These are phyloP conservation scores for Sergeia podlipaevii DNA, from an alignment of 208 protist species.

Conservation along the genomic window DNA sequence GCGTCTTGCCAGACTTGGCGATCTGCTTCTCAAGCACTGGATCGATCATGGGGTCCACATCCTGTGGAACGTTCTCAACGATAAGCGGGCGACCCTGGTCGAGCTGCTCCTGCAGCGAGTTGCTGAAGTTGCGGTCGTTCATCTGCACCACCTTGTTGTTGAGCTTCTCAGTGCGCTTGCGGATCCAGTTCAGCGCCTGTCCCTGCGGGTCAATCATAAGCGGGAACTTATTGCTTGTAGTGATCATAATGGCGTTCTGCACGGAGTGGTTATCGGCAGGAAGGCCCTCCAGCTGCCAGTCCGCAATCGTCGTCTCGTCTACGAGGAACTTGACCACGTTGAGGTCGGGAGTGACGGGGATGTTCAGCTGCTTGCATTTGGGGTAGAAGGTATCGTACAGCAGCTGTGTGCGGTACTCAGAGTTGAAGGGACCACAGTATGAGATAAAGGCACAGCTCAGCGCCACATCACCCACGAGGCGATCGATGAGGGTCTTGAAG, in stretches of 20 bases:
- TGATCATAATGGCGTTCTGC: slow-evolving; percentile 99
- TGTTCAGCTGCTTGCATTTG: slow-evolving; percentile 90
- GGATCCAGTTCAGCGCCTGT: slow-evolving; percentile 97
- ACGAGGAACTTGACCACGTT: slow-evolving; percentile 96
- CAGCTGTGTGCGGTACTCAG: slow-evolving; percentile 94
- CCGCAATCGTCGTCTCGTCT: slow-evolving; percentile 94
- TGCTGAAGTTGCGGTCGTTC: slow-evolving; percentile 92
- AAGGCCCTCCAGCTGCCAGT: slow-evolving; percentile 98
- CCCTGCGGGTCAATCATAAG: slow-evolving; percentile 98
- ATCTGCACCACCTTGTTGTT: slow-evolving; percentile 91
- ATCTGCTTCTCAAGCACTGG: slow-evolving; percentile 97
- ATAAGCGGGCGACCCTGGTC: slow-evolving; percentile 88
- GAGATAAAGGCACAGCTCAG: slow-evolving; percentile 98
- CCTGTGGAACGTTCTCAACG: slow-evolving; percentile 97
- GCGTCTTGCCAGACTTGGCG: slow-evolving; percentile 68
- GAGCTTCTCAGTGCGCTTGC: slow-evolving; percentile 76
- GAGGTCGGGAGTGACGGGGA: slow-evolving; percentile 92
- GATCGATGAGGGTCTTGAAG: slow-evolving; percentile 94
- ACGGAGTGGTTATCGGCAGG: slow-evolving; percentile 98
- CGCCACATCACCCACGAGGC: slow-evolving; percentile 96
- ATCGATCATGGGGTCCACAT: slow-evolving; percentile 98
- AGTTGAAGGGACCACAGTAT: slow-evolving; percentile 99
- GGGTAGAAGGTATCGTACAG: slow-evolving; percentile 92
- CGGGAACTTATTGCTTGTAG: slow-evolving; percentile 93
- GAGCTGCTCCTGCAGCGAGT: slow-evolving; percentile 94